A percentile compares a stretch with the other conserved stretches of the same genome.
Conservation (phyloP, 1,139 yeast genomes). For the Nakaseomyces glabratus region DNA sequence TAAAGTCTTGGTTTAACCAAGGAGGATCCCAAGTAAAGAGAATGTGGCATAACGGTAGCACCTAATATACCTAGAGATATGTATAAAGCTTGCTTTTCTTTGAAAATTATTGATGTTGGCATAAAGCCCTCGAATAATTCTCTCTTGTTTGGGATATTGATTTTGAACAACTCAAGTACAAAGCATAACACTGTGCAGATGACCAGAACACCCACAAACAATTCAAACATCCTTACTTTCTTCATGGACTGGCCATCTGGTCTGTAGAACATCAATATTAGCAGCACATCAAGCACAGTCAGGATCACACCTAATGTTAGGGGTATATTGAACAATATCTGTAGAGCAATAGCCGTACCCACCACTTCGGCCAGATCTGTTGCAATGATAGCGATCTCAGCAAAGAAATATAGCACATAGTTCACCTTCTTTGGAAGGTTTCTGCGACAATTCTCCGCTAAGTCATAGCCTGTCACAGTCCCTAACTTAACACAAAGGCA, state of each 20-base stretch:
- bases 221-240: conserved; percentile 72
- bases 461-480: conserved; percentile 69
- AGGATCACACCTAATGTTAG: conserved; percentile 68
- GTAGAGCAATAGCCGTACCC: conserved; percentile 77
- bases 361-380: conserved; percentile 84
- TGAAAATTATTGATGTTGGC: conserved; percentile 65
- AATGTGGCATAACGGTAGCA: conserved; percentile 98
- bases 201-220: conserved; percentile 68
- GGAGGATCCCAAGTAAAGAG: conserved; percentile 84
- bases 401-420: conserved; percentile 49
- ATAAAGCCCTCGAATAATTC: conserved; percentile 65
- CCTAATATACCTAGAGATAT: conserved; percentile 86
- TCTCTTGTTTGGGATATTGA: conserved; percentile 45
- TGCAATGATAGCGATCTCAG: conserved; percentile 74
- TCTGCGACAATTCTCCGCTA: conserved; percentile 60
- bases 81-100: conserved; percentile 74
- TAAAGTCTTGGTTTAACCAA: conserved; percentile 81
- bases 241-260: conserved; percentile 66
- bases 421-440: conserved; percentile 56
- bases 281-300: conserved; percentile 75
- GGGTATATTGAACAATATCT: conserved; percentile 72
- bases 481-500: conserved; percentile 69
- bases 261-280: conserved; percentile 78
- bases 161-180: conserved; percentile 65
- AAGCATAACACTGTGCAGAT: conserved; percentile 80